Conservation (phyloP, 129 eudicot genomes). For the Erigeron canadensis region DNA sequence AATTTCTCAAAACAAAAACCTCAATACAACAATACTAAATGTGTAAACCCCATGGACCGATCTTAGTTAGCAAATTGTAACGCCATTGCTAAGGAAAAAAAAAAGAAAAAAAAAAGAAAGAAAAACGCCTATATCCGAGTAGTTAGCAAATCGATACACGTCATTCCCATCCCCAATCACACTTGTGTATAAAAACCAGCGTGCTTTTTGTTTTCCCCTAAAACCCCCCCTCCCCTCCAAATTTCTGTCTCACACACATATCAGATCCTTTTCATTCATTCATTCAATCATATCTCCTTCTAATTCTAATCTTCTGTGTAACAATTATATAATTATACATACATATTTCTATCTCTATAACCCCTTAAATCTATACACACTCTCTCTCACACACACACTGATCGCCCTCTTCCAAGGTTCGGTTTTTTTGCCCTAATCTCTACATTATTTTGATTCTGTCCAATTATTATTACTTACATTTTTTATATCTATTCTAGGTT, state of each 20-base stretch:
- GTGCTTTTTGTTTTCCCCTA: conserved; percentile 21
- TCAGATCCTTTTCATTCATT: conserved; percentile 23
- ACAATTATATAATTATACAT: conserved; percentile 7
- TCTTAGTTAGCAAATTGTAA: too few relatives aligned
- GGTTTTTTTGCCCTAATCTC: conserved; percentile 12
- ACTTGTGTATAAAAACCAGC: too few relatives aligned
- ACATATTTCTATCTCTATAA: conserved; percentile 1
- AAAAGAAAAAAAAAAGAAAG: too few relatives aligned
- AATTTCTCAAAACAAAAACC: too few relatives aligned
- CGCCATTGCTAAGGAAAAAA: too few relatives aligned
- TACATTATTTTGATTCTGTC: not conserved
- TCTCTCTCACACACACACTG: too few relatives aligned
- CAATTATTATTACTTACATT: not conserved
- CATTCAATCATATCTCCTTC: conserved; percentile 12
- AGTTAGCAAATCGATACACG: too few relatives aligned
- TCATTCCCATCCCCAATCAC: too few relatives aligned
- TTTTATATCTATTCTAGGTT: not conserved
- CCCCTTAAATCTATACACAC: conserved; percentile 19
- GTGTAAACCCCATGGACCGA: too few relatives aligned
- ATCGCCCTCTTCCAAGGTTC: conserved; percentile 19
- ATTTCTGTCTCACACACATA: conserved; percentile 9
- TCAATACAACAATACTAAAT: too few relatives aligned
- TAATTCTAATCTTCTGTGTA: too few relatives aligned
- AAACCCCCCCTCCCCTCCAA: conserved; percentile 45
- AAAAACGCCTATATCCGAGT: too few relatives aligned